Base-by-base conservation (phyloP, 2,329 filamentous ascomycete genomes). In the Colletotrichum sp. region DNA sequence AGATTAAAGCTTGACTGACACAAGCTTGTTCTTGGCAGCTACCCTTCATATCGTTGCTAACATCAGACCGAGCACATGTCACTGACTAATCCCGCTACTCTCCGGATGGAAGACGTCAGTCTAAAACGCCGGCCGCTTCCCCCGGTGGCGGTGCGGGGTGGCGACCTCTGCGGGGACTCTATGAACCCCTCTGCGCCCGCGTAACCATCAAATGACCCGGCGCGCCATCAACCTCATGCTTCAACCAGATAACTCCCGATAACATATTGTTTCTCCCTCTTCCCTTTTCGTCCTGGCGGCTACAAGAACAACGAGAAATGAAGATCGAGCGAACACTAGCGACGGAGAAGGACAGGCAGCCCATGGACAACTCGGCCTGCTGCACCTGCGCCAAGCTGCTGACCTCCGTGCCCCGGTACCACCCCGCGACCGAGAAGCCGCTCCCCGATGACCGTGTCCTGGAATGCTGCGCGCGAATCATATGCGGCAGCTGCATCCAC, bases 401-500 rank as follows among this genome's bases (percentile, higher is more conserved):
- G 30, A 87, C 89, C 59, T 86, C 89, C 6, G 87, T 90, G 34
- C 87, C 89, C 68, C 86, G 88, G 39, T 85, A 87, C 32, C 88
- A 88, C 79, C 85, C 89, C 74, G 88, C 89, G 80, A 88, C 87
- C 52, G 92, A 93, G 85, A 95, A 93, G 81, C 88, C 90, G 16
- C 84, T 90, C 4, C 87, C 90, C 30, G 86, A 89, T 64, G 90
- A 93, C 81, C 90, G 93, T 68, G 86, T 89, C 76, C 87, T 95
- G 34, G 88, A 89, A 39, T 96, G 95, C 83, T 96, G 95, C 83
- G 87, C 86, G 60, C 90, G 95, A 70, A 87, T 92, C 52, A 94
- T 96, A 80, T 97, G 95, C 84, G 91, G 92, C 18, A 87, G 87
- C 76, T 96, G 95, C 84, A 90, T 95, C 79, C 86, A 90, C 82